Percentiles rank a stretch among this genome's conserved stretches.
Conservation (phyloP, 352 stramenopile genomes). For the Blastocystis sp. region DNA sequence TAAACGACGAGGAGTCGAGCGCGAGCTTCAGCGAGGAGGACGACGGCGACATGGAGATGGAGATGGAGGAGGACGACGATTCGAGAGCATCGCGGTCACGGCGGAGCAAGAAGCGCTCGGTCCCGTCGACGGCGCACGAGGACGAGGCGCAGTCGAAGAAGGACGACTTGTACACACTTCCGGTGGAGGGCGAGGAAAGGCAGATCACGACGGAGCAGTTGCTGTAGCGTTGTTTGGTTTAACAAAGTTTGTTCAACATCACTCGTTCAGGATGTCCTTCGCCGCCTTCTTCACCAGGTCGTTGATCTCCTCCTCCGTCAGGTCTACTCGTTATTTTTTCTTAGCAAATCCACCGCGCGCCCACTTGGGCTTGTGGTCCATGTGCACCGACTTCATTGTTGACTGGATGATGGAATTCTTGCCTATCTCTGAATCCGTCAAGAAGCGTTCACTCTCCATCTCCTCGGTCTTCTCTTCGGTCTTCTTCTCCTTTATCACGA, state of each 20-base stretch:
- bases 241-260: slow-evolving; percentile 13
- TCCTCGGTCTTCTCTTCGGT: no score
- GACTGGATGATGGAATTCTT: slow-evolving; percentile 6
- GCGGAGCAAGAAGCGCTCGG: slow-evolving; percentile 1
- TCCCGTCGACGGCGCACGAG: background rate
- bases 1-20: slow-evolving; percentile 16
- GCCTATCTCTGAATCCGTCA: background rate
- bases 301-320: slow-evolving; percentile 29
- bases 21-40: background rate
- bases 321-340: background rate
- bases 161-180: background rate
- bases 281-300: slow-evolving; percentile 18
- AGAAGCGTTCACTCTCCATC: background rate
- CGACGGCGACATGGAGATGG: background rate
- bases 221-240: slow-evolving; percentile 24
- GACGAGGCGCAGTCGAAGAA: background rate
- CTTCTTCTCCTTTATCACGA: background rate
- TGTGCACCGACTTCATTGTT: slow-evolving; percentile 62
- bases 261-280: slow-evolving; percentile 16
- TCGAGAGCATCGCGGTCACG: background rate
- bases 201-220: slow-evolving; percentile 23
- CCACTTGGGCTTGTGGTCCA: slow-evolving; percentile 38
- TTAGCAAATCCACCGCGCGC: background rate
- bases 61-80: slow-evolving; percentile 32
- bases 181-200: background rate